phyloP scores from a whole-genome alignment of 176 grass and related monocot genomes.

The Ananas comosus region DNA sequence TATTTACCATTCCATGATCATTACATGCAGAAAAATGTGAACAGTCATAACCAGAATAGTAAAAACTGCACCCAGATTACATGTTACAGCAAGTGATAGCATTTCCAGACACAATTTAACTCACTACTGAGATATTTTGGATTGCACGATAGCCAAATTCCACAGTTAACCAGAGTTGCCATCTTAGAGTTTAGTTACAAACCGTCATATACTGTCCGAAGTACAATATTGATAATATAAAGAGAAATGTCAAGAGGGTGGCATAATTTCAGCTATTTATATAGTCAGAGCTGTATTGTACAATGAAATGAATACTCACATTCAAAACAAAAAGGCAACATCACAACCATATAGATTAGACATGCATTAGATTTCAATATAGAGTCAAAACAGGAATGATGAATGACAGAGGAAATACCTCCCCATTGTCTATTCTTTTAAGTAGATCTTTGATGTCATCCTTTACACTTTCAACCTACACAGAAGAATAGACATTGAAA shows the following conservation, averaged over 20 bases:
- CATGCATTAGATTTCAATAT: neutral
- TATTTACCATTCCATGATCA: too few relatives aligned
- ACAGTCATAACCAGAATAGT: too few relatives aligned
- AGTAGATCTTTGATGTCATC: slow-evolving; percentile 71
- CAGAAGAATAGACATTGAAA: neutral
- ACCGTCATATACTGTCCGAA: neutral
- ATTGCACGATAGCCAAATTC: too few relatives aligned
- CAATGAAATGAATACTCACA: neutral
- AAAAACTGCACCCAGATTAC: too few relatives aligned
- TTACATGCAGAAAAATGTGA: too few relatives aligned
- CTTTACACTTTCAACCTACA: slow-evolving; percentile 48
- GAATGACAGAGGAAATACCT: slow-evolving; percentile 32
- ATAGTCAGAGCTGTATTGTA: neutral
- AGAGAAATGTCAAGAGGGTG: neutral
- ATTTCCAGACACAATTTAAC: neutral
- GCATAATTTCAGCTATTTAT: neutral
- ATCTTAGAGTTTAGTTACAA: too few relatives aligned
- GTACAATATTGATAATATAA: neutral
- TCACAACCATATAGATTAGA: neutral
- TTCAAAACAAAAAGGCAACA: neutral
- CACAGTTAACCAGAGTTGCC: too few relatives aligned
- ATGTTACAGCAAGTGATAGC: neutral
- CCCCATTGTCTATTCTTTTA: slow-evolving; percentile 43
- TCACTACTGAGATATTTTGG: neutral
- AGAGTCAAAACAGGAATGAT: neutral